Evolutionary conservation across 169 alveolate genomes (phyloP), one percentile per base, ranked within the genome.

Genomic region (Cryptosporidium bovis): DNA sequence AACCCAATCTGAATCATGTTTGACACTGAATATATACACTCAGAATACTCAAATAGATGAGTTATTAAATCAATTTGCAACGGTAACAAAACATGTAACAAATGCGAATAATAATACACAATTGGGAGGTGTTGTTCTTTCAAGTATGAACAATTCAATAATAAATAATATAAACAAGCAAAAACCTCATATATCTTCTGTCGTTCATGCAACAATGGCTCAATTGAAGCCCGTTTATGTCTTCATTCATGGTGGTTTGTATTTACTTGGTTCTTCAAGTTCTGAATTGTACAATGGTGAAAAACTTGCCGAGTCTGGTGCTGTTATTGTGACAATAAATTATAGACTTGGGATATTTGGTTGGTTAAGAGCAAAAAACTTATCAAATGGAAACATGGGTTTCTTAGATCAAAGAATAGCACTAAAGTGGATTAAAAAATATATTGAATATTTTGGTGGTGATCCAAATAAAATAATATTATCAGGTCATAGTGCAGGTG

Each of bases 401-500:
- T 85, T 90, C 51, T 83, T 92, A 68, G 94, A 92, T 53, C 93
- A 90, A 64, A 90, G 91, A 18, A 56, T 87, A 36, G 93, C 93
- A 6, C 62, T 92, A 24, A 62, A 92, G 82, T 92, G 93, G 94
- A 66, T 92, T 27, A 82, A 90, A 82, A 90, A 91, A 31, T 87
- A 91, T 65, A 90, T 90, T 56, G 60, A 53, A 18, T 51, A 84
- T 13, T 91, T 91, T 51, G 94, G 94, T 50, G 94, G 94, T n/a
- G 90, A 91, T 85, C 89, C 90, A 2, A 64, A 68, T 33, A 84
- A 83, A 40, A 84, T 91, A 62, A 62, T 90, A 31, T 33, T 91
- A 27, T 53, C 91, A 46, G 94, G 94, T 2, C 90, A 91, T 62
- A 83, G 92, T 64, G 91, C 93, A 15, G 94, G 93, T 15, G 93